These are phyloP conservation scores for Fusarium sp. DNA, from an alignment of 2,329 filamentous ascomycete species.

Conservation along the genomic window DNA sequence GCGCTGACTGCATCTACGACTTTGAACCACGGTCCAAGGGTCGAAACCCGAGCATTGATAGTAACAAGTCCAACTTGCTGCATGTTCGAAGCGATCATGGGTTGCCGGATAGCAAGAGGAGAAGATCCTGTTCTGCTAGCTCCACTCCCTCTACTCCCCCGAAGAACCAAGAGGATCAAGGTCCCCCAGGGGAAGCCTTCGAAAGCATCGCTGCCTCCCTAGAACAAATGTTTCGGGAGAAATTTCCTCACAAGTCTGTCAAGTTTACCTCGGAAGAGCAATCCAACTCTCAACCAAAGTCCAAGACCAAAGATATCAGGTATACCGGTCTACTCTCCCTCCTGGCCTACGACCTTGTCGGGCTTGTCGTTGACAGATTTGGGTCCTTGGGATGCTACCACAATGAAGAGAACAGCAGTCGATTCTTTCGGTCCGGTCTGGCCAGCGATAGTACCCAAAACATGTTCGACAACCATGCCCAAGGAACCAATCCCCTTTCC, in stretches of 20 bases:
- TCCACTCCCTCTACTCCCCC: slow-evolving; percentile 43
- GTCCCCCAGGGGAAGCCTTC: slow-evolving; percentile 20
- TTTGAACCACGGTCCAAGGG: slow-evolving; percentile 49
- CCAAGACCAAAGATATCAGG: slow-evolving; percentile 23
- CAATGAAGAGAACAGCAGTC: slow-evolving; percentile 42
- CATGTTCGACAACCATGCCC: slow-evolving; percentile 48
- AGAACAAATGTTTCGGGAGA: slow-evolving; percentile 47
- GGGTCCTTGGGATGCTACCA: slow-evolving; percentile 47
- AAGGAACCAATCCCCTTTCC: slow-evolving; percentile 42
- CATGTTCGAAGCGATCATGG: slow-evolving; percentile 26
- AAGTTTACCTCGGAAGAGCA: slow-evolving; percentile 1
- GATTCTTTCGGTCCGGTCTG: slow-evolving; percentile 46
- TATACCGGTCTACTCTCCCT: slow-evolving; percentile 45
- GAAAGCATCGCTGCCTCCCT: slow-evolving; percentile 47
- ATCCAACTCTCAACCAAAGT: background rate
- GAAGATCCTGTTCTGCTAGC: slow-evolving; percentile 42
- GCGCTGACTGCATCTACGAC: slow-evolving; percentile 54
- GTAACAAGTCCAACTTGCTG: slow-evolving; percentile 29
- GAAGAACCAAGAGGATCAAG: slow-evolving; percentile 37
- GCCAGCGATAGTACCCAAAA: slow-evolving; percentile 43
- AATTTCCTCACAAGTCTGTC: slow-evolving; percentile 32
- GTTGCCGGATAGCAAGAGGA: slow-evolving; percentile 34
- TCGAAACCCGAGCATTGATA: slow-evolving; percentile 45
- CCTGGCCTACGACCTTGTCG: slow-evolving; percentile 48
- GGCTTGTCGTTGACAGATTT: slow-evolving; percentile 46